Evolutionary conservation across 1,284 basidiomycete species (phyloP), one percentile per base, ranked within the genome.

Genomic region (Microstroma glucosiphilum): DNA sequence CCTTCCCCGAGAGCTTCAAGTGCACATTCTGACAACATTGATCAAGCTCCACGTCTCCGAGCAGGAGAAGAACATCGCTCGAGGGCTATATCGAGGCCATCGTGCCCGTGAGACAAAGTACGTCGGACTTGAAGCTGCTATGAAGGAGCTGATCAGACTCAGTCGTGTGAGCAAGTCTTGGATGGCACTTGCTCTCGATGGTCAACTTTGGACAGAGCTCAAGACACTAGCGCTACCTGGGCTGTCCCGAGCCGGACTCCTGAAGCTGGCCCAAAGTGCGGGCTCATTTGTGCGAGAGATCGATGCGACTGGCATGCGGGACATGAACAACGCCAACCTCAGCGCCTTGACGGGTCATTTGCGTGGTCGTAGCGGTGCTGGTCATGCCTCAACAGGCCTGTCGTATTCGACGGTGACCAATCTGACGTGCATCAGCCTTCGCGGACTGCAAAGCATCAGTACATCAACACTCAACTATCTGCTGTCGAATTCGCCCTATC

Each of bases 401-500:
- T 48, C 43, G 43, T 3, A 3, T 3, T 4, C 17, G 43, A 4
- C 43, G 3, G 43, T n/a, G 43, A 48, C n/a, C 3, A 41, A 56
- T 1, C 19, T 61, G 7, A 61, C 57, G 21, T 12, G 11, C 26
- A 25, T 61, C n/a, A 59, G 46, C n/a, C 37, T 61, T 7, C 40
- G 42, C 15, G 62, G 54, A 15, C 42, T 59, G n/a, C 41, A 49
- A 40, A 19, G 11, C 8, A 74, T 96, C 57, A 85, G 85, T 0
- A 85, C 86, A 1, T 81, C 82, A 2, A 85, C 88, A 2, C 82
- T 96, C 21, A 86, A 89, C 70, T 80, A 85, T 60, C 83, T 96
- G 30, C 82, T 96, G 54, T 79, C 84, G n/a, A 83, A 84, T 37
- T 88, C 88, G 0, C 88, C 87, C 0, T 78, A 80, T 13, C 81